Evolutionary conservation across 2,329 filamentous ascomycete genomes (phyloP), one percentile per base, ranked within the genome.

Genomic region (Delphinella strobiligena): DNA sequence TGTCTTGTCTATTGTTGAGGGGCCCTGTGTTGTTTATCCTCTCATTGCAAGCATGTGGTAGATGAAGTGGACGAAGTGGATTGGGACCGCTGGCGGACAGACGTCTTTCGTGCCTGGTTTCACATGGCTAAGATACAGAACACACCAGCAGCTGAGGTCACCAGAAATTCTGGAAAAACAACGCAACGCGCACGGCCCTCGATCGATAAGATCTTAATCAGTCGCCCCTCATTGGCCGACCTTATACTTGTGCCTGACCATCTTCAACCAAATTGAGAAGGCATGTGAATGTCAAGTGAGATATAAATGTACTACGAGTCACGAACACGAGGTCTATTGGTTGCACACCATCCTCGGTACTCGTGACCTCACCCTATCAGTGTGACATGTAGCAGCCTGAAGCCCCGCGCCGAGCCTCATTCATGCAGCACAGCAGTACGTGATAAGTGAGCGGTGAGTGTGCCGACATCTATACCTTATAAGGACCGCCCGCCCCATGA

Each of bases 1-100:
- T 61, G n/a, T 29, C 15, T 5, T 37, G 27, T 34, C 22, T 15
- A 24, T 14, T 14, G 19, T 40, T 16, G 37, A 31, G 19, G 24
- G 22, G 29, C 16, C 10, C 14, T n/a, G 11, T 29, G 22, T 10
- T n/a, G 5, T 17, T 16, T 9, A 16, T 27, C 22, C 19, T n/a
- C 19, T 24, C n/a, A 17, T 14, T 7, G 22, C 22, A 27, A 12
- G 12, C 22, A 27, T 12, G 19, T 17, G 17, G 32, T n/a, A 12
- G 30, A 35, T 10, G 16, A 31, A 29, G n/a, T 31, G 15, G 19
- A 27, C n/a, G 12, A 16, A 19, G 19, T 22, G 12, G 34, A 12
- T 9, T 30, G 19, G 4, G 34, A 17, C 30, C 39, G 29, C 34
- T 27, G 40, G 34, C 30, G 22, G 27, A 36, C 35, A 35, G 30